Conservation (phyloP, 2,329 filamentous ascomycete genomes). For the Pseudopithomyces chartarum region DNA sequence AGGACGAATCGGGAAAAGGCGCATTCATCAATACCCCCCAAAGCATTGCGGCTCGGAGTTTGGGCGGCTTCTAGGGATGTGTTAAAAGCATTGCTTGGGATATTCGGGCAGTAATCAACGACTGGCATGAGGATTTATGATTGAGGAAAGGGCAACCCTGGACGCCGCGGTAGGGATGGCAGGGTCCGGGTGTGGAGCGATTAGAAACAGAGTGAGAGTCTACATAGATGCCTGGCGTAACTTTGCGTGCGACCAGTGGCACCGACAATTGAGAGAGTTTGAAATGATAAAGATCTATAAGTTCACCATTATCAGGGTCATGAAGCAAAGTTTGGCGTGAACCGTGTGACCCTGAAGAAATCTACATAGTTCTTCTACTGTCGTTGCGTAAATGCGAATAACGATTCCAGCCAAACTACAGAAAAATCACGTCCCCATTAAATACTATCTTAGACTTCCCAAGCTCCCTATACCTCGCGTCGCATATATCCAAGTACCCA, state of each 20-base stretch:
- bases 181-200: neutral
- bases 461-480: no score
- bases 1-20: neutral
- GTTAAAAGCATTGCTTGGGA: constrained; percentile 36
- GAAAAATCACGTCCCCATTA: no score
- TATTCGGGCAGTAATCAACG: constrained; percentile 14
- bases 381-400: no score
- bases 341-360: no score
- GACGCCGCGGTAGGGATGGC: neutral
- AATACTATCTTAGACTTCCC: no score
- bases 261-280: neutral
- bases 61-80: constrained; percentile 31
- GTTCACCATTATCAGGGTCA: no score
- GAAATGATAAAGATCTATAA: neutral
- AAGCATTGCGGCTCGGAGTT: constrained; percentile 44
- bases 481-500: neutral
- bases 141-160: constrained; percentile 14
- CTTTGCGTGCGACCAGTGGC: neutral
- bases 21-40: constrained; percentile 21
- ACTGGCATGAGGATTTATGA: constrained; percentile 18
- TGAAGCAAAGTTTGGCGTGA: no score
- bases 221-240: neutral
- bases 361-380: no score
- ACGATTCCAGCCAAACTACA: no score
- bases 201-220: neutral